Percentiles rank a stretch among this genome's conserved stretches.
Conservation (phyloP, 78 protist species). For the Dictyostelium capitatum region DNA sequence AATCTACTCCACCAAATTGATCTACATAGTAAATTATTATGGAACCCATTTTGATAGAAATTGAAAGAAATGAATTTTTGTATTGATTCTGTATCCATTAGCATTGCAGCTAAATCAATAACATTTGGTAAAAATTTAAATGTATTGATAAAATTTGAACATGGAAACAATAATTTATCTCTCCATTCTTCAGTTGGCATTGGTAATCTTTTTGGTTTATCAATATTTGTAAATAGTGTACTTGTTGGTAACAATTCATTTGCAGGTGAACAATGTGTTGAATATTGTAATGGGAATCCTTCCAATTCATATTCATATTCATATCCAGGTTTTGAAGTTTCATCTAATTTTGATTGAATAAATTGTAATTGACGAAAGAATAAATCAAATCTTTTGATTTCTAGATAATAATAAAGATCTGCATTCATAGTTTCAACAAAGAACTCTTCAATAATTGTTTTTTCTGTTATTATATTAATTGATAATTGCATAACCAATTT, state of each 20-base stretch:
- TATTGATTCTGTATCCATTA: neutral
- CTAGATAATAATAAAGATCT: neutral
- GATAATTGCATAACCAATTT: neutral
- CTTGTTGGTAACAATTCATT: neutral
- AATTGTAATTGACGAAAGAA: neutral
- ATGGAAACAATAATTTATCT: neutral
- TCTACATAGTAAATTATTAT: neutral
- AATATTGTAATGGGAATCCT: neutral
- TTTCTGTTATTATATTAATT: neutral
- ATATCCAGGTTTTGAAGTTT: neutral
- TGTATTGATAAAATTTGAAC: neutral
- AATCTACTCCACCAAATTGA: neutral
- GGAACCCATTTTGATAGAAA: neutral
- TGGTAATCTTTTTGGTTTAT: neutral
- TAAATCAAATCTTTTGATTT: neutral
- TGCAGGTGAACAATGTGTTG: neutral
- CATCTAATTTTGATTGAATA: neutral
- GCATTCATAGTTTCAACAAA: neutral
- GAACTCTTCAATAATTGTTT: neutral
- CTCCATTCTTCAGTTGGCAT: neutral
- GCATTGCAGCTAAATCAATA: neutral
- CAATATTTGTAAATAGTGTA: neutral
- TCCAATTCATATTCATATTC: neutral
- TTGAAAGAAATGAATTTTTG: neutral
- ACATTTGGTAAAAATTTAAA: neutral